phyloP scores from a whole-genome alignment of 2,329 filamentous ascomycete genomes.

The Penicillium sp. region DNA sequence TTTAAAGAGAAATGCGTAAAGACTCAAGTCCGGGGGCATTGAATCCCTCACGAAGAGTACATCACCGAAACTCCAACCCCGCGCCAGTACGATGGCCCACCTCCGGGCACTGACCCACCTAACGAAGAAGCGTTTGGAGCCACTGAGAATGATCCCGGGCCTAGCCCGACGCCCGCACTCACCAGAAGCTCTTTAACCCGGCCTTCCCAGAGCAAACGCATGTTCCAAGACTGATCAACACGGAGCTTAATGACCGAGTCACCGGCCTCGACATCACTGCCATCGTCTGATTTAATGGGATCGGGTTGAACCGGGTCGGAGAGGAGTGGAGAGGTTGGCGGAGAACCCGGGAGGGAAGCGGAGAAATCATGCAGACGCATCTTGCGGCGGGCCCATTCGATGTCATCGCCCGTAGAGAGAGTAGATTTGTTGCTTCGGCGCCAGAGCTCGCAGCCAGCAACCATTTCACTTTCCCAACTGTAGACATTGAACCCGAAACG shows the following conservation, averaged over 20 bases:
- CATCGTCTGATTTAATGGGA: slow-evolving; percentile 3
- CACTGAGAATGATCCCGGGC: slow-evolving; percentile 49
- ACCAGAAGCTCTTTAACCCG: slow-evolving; percentile 89
- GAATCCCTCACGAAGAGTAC: slow-evolving; percentile 39
- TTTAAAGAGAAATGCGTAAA: neutral
- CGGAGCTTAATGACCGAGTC: slow-evolving; percentile 87
- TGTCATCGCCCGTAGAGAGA: slow-evolving; percentile 44
- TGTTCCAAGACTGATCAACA: slow-evolving; percentile 81
- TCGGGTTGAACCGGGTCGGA: slow-evolving; percentile 16
- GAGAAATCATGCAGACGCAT: slow-evolving; percentile 32
- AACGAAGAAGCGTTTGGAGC: slow-evolving; percentile 26
- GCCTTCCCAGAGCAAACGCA: slow-evolving; percentile 90
- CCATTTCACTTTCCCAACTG: slow-evolving; percentile 93
- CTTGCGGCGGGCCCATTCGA: slow-evolving; percentile 43
- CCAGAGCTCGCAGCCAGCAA: slow-evolving; percentile 92
- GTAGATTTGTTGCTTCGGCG: slow-evolving; percentile 50
- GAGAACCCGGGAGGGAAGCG: slow-evolving; percentile 18
- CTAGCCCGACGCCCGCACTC: slow-evolving; percentile 82
- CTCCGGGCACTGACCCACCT: slow-evolving; percentile 27
- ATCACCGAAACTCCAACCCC: slow-evolving; percentile 44
- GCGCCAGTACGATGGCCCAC: slow-evolving; percentile 40
- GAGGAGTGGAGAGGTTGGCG: slow-evolving; percentile 17
- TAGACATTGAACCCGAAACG: slow-evolving; percentile 97
- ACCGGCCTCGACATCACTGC: slow-evolving; percentile 60
- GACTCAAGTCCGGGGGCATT: neutral